Base-by-base conservation (phyloP, 805 yeast genomes). In the Saturnispora saitoi region DNA sequence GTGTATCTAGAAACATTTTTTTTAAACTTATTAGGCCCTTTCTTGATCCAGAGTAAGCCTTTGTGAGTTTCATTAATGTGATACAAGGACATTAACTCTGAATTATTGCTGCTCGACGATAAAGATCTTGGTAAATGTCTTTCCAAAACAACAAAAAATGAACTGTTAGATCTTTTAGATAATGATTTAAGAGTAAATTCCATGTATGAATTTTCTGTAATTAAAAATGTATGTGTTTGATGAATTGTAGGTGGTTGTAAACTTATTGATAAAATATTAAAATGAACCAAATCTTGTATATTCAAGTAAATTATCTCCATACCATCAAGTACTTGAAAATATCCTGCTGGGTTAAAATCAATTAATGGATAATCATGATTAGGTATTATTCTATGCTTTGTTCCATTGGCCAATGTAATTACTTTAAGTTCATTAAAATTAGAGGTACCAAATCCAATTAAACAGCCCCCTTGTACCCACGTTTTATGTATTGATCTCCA, bases 281-380 rank as follows among this genome's bases (percentile, higher is more conserved):
- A 46, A 40, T 46, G 44, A n/a, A 46, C 24, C 19, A 46, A 32
- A 41, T 46, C 48, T 15, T 38, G 14, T 17, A 45, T 17, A 28
- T 17, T 28, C 4, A 44, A 29, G 14, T n/a, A 12, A 7, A 44
- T n/a, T 26, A 44, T 12, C 32, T 40, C 19, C 10, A n/a, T 20
- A 26, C 43, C 43, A 26, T 46, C 48, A 32, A 46, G 40, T 14
- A 46, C 20, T 14, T 46, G 34, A 26, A 46, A 39, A 24, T 6
- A 40, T 31, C 37, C 48, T 7, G 14, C 24, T 11, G 29, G 9
- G 10, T 31, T 12, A 4, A 46, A 15, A 17, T 46, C 32, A 20
- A 32, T 30, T 3, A 46, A 15, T 15, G 48, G 43, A 12, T 46
- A 46, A 39, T 46, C 48, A 40, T 46, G 48, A n/a, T 46, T 46